Base-by-base conservation (phyloP, 768 basidiomycete genomes). In the Macrolepiota fuliginosa region DNA sequence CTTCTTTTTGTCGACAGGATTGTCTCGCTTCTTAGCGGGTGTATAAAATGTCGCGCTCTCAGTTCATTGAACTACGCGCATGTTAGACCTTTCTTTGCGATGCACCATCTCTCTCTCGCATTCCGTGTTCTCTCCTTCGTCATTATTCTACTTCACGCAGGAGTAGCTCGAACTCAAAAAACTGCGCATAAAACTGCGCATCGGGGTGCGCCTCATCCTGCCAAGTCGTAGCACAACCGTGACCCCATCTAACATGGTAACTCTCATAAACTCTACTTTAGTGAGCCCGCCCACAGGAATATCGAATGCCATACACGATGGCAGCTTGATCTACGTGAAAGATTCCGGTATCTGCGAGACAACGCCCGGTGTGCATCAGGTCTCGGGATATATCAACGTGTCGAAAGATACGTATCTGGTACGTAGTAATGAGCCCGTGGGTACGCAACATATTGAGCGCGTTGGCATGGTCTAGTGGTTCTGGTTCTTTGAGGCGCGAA, bases 401-500 rank as follows among this genome's bases (percentile, higher is more conserved):
- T 79, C 81, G 1, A 70, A 80, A 0, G 71, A 86, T 67, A 87
- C 58, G 84, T 69, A 76, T 87, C 35, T 88, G 82, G 85, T 85
- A 40, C 4, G 56, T 24, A 19, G 32, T 36, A n/a, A 7, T n/a
- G 19, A 4, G 42, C 12, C 7, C 29, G 29, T 7, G 40, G 11
- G 62, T 39, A 19, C 54, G 1, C 25, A 19, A 36, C 9, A 42
- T 45, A 6, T 62, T 50, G 6, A 61, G 19, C 13, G 46, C 22
- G 25, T 39, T 1, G 32, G 29, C 7, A n/a, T n/a, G n/a, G 29
- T 7, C 29, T 22, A 7, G 56, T 86, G 86, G 82, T 89, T 87
- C 73, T 88, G 85, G 85, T 88, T 84, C 75, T 89, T 89, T 65
- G 86, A 74, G 13, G 79, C 87, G 0, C 81, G 87, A 15, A 81